Evolutionary conservation across 306 rosid genomes (phyloP).

Genomic region (Corylus americana): DNA sequence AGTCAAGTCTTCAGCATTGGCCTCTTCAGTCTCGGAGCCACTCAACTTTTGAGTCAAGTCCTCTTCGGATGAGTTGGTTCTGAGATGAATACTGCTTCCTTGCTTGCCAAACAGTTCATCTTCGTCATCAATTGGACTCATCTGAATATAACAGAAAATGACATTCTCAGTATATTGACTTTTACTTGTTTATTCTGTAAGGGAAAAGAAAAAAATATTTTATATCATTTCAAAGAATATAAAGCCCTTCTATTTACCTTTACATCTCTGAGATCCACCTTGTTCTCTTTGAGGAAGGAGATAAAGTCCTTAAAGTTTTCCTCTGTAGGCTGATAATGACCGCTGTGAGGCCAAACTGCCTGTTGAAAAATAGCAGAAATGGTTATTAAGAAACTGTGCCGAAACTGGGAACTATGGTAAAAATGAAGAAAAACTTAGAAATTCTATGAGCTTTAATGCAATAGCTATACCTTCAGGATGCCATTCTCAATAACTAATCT

Average conservation of each 20-base stretch:
- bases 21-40: conserved; percentile 46
- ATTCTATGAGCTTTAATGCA: background rate
- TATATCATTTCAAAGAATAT: conserved; percentile 13
- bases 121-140: conserved; percentile 63
- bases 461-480: conserved; percentile 66
- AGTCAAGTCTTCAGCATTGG: conserved; percentile 27
- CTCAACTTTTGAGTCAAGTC: conserved; percentile 49
- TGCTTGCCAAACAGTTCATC: conserved; percentile 39
- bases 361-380: conserved; percentile 46
- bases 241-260: conserved; percentile 54
- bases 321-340: conserved; percentile 90
- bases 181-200: conserved; percentile 8
- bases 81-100: conserved; percentile 55
- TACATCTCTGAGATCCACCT: conserved; percentile 75
- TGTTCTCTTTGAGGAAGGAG: conserved; percentile 81
- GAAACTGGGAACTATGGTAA: background rate
- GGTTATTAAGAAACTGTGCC: background rate
- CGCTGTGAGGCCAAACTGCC: conserved; percentile 99
- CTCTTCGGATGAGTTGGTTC: conserved; percentile 82
- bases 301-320: conserved; percentile 81
- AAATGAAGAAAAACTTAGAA: background rate
- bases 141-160: conserved; percentile 52
- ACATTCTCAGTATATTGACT: conserved; percentile 30
- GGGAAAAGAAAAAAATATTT: background rate
- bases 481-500: conserved; percentile 84